These are phyloP conservation scores for Cystobasidiaceae sp. DNA, from an alignment of 1,284 basidiomycete species.

Conservation along the genomic window DNA sequence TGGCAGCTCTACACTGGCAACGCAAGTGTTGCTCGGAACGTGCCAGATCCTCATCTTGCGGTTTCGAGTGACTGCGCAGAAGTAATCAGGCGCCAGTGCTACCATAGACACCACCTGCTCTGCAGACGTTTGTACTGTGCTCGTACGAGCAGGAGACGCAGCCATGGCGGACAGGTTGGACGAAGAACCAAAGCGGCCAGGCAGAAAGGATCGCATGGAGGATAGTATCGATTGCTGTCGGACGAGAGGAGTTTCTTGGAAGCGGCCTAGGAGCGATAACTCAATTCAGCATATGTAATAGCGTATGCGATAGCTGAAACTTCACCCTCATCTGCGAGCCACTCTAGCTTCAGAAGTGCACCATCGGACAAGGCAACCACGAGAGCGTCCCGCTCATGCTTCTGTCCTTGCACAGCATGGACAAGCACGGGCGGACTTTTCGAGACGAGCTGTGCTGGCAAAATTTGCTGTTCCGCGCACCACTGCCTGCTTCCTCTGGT, in stretches of 20 bases:
- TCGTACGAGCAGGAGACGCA: conserved; percentile 54
- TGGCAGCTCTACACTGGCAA: conserved; percentile 46
- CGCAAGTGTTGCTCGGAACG: conserved; percentile 44
- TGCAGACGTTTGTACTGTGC: conserved; percentile 50
- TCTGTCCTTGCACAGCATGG: background rate
- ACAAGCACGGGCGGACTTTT: background rate
- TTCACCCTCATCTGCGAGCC: conserved; percentile 34
- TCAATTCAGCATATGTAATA: no score
- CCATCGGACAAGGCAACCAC: conserved; percentile 53
- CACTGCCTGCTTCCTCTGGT: background rate
- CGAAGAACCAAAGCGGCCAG: conserved; percentile 14
- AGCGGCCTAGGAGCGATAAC: conserved; percentile 46
- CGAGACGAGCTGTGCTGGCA: background rate
- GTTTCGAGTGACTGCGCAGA: conserved; percentile 84
- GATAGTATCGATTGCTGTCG: conserved; percentile 61
- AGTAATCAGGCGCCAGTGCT: conserved; percentile 51
- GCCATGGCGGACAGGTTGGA: conserved; percentile 10
- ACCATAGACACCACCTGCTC: conserved; percentile 24
- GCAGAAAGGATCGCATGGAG: conserved; percentile 50
- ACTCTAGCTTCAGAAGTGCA: conserved; percentile 63
- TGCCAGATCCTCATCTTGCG: conserved; percentile 75
- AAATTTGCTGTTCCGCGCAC: conserved; percentile 12
- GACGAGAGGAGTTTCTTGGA: conserved; percentile 62
- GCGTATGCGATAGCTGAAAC: no score
- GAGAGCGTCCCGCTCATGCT: background rate